These are phyloP conservation scores for Emiliania huxleyi DNA, from an alignment of 78 protist species.

Conservation along the genomic window DNA sequence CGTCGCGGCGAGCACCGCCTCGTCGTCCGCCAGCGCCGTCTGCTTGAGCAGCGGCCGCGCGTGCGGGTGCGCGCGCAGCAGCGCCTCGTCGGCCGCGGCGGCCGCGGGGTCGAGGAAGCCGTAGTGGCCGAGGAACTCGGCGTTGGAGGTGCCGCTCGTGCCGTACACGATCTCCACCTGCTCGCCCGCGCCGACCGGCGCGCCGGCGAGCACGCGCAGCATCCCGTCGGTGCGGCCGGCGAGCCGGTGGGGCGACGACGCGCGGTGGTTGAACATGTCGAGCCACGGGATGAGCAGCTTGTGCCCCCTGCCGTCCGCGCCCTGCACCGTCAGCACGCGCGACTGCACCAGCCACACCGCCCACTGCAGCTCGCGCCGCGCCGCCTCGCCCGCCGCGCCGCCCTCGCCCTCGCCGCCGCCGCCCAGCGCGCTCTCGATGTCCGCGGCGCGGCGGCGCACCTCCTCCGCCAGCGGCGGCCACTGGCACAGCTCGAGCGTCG, in stretches of 20 bases:
- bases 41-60: not conserved
- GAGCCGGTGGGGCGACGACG: not conserved
- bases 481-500: not conserved
- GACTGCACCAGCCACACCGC: not conserved
- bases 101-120: conserved; percentile 6
- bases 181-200: not conserved
- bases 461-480: not conserved
- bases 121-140: not conserved
- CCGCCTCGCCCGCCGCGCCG: not conserved
- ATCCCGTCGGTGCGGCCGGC: not conserved
- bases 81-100: not conserved
- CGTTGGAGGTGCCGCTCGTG: not conserved
- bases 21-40: not conserved
- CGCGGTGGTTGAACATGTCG: conserved; percentile 17
- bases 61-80: not conserved
- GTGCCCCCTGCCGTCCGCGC: not conserved
- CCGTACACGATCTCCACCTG: not conserved
- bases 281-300: not conserved
- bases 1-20: not conserved
- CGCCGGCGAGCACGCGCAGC: conserved; percentile 11
- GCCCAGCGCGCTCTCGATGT: not conserved
- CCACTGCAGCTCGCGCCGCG: not conserved
- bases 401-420: not conserved
- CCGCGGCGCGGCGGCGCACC: not conserved
- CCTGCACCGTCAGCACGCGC: not conserved